Evolutionary conservation across 306 rosid species (phyloP), one percentile per base, ranked within the genome.

Genomic region (Cucumis cinereus): DNA sequence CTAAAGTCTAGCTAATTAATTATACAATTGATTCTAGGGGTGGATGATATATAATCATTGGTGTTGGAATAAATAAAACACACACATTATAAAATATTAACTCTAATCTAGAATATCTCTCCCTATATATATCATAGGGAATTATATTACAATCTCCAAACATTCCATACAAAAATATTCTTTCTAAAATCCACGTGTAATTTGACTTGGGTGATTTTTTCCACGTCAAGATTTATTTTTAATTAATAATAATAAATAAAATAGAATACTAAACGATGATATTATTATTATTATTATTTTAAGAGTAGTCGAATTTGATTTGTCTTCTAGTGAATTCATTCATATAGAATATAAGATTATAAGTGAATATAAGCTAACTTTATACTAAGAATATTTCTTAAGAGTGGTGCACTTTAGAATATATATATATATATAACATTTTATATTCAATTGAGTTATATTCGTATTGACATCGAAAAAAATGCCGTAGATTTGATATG

Each of bases 401-500:
- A 50, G 8, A 16, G n/a, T 5, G 55, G 20, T 50, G 20, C 20
- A 15, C 55, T 16, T 45, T 50, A 50, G 0, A 50, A 50, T 50
- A 50, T 30, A 30, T 30, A 30, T 2, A 30, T 30, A 30, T 30
- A 30, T 28, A 28, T 28, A 28, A n/a, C n/a, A n/a, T n/a, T 41
- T 7, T 41, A 8, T 41, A 8, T 1, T 8, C 47, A 9, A 41
- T 2, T 0, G 17, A 12, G 0, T 13, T 45, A 12, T 12, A 0
- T 45, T 13, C 0, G 5, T 45, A 45, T 45, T 45, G 4, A 45
- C 17, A 45, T n/a, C n/a, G 0, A 11, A 12, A 0, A 0, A 45
- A 45, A 5, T 12, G 16, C 12, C 9, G 4, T 3, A 0, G 1
- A 12, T 3, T 12, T 0, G 16, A 0, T 15, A 16, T 0, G 0